Evolutionary conservation across 2,329 filamentous ascomycete species (phyloP), one percentile per base, ranked within the genome.

Genomic region (Chaetomiaceae sp.): DNA sequence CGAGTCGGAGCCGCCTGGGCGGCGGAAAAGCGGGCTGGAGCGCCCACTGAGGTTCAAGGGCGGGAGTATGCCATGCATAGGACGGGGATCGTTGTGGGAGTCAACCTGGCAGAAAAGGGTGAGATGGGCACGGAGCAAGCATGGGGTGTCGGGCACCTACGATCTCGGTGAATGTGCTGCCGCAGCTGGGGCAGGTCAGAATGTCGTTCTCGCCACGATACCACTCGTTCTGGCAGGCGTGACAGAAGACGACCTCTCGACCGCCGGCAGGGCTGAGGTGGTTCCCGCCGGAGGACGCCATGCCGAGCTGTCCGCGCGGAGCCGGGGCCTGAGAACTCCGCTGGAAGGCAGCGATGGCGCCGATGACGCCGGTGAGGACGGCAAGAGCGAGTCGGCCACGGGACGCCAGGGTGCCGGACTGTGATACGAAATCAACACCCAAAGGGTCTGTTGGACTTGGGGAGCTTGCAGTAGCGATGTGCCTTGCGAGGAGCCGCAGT

Each of bases 161-260:
- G 63, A 97, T 90, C 72, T 99, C 91, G 15, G 84, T 89, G 61
- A 89, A 85, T 19, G 95, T 89, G 34, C 84, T 83, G 4, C 78
- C 68, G 67, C 94, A 99, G n/a, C 74, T 70, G 15, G 91, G 90
- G 66, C 94, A 99, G 15, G 72, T 74, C 58, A 95, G 72, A 23
- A 72, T 84, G 9, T 45, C 49, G 60, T 80, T 76, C 59, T 87
- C 80, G 55, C 89, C 82, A 55, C 82, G 77, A 65, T 87, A 89
- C 90, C 91, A 97, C 68, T 96, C 87, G 59, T 87, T 73, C 48
- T 79, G 69, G 72, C 94, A 97, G 56, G 79, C 73, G 71, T 97
- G 90, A 71, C 94, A 99, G 69, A 81, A 95, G 51, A 96, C 85
- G 59, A 92, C 82, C 66, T 95, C 88, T 59, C 82, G 77, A 57